Percentiles rank a stretch among this genome's conserved stretches.
phyloP scores from a whole-genome alignment of 192 early-diverging fungal species.

The Coemansia interrupta region DNA sequence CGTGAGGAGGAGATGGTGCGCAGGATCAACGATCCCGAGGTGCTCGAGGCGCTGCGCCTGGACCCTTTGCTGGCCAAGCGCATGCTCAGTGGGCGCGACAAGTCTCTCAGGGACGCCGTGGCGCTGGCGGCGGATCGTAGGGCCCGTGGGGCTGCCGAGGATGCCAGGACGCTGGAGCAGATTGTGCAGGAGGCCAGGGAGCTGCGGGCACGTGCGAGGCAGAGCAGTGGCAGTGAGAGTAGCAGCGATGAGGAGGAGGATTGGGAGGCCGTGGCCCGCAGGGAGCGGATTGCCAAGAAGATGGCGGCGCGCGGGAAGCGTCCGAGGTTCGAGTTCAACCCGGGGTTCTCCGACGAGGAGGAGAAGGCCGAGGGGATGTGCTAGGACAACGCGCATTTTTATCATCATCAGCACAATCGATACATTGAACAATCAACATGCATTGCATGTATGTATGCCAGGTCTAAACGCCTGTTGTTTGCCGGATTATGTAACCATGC shows the following conservation, averaged over 20 bases:
- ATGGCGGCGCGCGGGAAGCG: slow-evolving; percentile 33
- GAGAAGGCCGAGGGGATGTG: not conserved
- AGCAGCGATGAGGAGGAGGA: slow-evolving; percentile 28
- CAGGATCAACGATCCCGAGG: slow-evolving; percentile 35
- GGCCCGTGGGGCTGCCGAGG: no score
- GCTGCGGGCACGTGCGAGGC: slow-evolving; percentile 8
- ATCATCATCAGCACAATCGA: no score
- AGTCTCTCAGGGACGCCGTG: slow-evolving; percentile 35
- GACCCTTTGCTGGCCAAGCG: slow-evolving; percentile 52
- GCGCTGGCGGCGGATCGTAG: slow-evolving; percentile 10
- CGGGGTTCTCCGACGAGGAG: slow-evolving; percentile 48
- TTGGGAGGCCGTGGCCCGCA: slow-evolving; percentile 46
- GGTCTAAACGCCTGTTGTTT: no score
- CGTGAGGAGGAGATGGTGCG: slow-evolving; percentile 27
- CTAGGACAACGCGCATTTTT: no score
- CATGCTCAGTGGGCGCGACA: slow-evolving; percentile 42
- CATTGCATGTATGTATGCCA: no score
- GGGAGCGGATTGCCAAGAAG: slow-evolving; percentile 23
- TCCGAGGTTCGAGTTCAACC: slow-evolving; percentile 38
- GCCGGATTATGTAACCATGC: no score
- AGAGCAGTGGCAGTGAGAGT: slow-evolving; percentile 7
- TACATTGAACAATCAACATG: no score
- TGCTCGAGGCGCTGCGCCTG: slow-evolving; percentile 35
- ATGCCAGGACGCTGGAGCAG: slow-evolving; percentile 23
- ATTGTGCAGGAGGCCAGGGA: slow-evolving; percentile 33